These are phyloP conservation scores for Aureobasidium melanogenum DNA, from an alignment of 2,329 filamentous ascomycete genomes.

Conservation along the genomic window DNA sequence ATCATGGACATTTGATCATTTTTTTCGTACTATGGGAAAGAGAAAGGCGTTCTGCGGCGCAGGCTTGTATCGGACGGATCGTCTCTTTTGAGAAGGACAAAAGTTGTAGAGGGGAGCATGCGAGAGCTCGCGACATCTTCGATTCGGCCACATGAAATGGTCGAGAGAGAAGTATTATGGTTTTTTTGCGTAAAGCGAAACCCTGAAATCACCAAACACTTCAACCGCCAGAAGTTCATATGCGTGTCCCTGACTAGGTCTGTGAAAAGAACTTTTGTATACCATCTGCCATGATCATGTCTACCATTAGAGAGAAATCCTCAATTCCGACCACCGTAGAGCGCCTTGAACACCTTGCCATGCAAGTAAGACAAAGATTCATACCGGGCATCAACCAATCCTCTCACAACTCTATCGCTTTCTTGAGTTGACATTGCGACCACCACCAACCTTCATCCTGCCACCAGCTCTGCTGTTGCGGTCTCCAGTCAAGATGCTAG, in stretches of 20 bases:
- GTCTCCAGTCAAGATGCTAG: slow-evolving; percentile 73
- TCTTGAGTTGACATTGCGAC: slow-evolving; percentile 74
- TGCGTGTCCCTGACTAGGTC: too few species aligned
- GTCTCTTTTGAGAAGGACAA: background rate
- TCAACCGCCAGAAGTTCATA: background rate
- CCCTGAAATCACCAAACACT: background rate
- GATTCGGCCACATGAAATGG: background rate
- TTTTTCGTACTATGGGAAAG: slow-evolving; percentile 3
- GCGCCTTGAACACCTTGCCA: background rate
- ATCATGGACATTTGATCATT: background rate
- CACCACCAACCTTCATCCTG: slow-evolving; percentile 72
- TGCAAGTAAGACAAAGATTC: background rate
- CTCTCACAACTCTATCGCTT: slow-evolving; percentile 34
- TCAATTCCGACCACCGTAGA: background rate
- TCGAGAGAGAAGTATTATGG: background rate
- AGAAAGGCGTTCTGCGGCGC: slow-evolving; percentile 11
- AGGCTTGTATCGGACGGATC: background rate
- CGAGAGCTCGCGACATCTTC: background rate
- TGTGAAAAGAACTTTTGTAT: background rate
- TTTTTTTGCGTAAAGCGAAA: background rate
- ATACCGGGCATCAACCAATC: background rate
- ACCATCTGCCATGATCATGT: background rate
- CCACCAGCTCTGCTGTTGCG: slow-evolving; percentile 52
- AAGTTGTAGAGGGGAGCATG: background rate
- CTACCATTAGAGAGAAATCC: background rate